phyloP scores from a whole-genome alignment of 805 yeast genomes.

The Saccharomycopsis javanensis region DNA sequence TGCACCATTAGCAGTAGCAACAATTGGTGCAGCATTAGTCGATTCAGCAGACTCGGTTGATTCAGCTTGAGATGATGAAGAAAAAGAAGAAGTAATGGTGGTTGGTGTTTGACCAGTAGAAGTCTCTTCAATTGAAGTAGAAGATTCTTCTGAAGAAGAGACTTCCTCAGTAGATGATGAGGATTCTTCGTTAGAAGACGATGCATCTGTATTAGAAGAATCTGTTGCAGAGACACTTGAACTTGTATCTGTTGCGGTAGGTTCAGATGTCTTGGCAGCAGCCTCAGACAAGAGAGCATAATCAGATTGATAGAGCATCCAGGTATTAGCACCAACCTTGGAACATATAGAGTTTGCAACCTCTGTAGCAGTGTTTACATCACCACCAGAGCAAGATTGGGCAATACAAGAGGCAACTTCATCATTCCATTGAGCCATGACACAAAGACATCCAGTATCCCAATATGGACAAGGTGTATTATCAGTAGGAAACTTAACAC shows the following conservation, averaged over 20 bases:
- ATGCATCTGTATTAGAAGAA: neutral
- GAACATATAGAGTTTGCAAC: slow-evolving; percentile 36
- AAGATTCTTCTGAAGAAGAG: neutral
- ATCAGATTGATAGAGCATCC: slow-evolving; percentile 24
- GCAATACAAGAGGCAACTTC: slow-evolving; percentile 36
- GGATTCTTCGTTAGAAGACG: neutral
- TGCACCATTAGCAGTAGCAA: neutral
- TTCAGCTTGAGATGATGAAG: neutral
- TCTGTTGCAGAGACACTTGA: neutral
- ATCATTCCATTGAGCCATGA: slow-evolving; percentile 39
- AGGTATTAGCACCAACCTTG: slow-evolving; percentile 32
- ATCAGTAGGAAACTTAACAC: slow-evolving; percentile 30
- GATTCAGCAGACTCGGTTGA: neutral
- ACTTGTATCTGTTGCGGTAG: neutral
- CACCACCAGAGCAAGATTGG: slow-evolving; percentile 29
- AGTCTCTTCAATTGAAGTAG: neutral
- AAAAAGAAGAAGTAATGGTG: neutral
- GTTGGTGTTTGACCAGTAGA: neutral
- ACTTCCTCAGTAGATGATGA: neutral
- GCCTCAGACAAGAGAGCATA: neutral
- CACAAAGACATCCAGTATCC: slow-evolving; percentile 44
- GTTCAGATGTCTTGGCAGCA: neutral
- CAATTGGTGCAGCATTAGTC: neutral
- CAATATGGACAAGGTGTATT: slow-evolving; percentile 44
- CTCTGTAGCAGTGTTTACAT: slow-evolving; percentile 31